phyloP scores from a whole-genome alignment of 1,139 yeast genomes.

The Starmera stellimalicola region DNA sequence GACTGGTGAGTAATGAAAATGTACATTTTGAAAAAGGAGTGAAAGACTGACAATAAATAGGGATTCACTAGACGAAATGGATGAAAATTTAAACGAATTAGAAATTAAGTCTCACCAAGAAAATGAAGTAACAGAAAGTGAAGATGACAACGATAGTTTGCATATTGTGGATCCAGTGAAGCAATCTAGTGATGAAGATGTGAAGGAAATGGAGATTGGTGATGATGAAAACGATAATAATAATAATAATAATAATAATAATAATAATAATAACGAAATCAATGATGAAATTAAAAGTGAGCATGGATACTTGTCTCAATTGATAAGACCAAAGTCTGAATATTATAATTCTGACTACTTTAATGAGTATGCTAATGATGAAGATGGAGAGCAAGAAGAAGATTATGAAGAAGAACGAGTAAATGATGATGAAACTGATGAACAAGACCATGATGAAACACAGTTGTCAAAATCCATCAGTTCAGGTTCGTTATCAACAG shows the following conservation, averaged over 20 bases:
- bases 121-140: constrained; percentile 4
- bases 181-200: constrained; percentile 3
- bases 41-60: constrained; percentile 18
- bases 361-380: constrained; percentile 17
- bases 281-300: not conserved
- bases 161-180: constrained; percentile 16
- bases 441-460: not conserved
- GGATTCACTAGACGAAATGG: not conserved
- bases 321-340: constrained; percentile 9
- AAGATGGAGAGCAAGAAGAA: constrained; percentile 1
- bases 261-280: not conserved
- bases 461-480: constrained; percentile 15
- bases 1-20: constrained; percentile 40
- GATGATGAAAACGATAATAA: constrained; percentile 10
- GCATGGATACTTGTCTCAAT: not conserved
- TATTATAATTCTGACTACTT: constrained; percentile 17
- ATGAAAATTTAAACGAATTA: constrained; percentile 1
- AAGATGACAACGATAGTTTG: constrained; percentile 11
- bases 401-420: not conserved
- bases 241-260: constrained; percentile 1
- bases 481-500: constrained; percentile 22
- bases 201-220: constrained; percentile 5
- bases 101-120: constrained; percentile 3
- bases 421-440: not conserved
- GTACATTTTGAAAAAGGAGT: constrained; percentile 16